A percentile compares a stretch with the other conserved stretches of the same genome.
Conservation (phyloP, 352 stramenopile genomes). For the Phytophthora citricola region DNA sequence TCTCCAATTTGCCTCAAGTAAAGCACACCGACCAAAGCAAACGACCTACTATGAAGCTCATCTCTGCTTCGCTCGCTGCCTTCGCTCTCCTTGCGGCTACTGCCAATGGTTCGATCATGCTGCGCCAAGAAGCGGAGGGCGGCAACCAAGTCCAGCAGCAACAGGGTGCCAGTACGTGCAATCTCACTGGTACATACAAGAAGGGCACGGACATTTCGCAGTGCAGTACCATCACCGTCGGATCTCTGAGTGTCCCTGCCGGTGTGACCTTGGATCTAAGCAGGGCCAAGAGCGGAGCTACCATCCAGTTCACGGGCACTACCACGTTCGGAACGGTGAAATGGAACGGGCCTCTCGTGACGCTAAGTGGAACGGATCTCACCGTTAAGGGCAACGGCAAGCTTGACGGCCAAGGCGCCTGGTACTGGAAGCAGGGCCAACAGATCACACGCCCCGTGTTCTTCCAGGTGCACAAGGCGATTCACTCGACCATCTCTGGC, state of each 20-base stretch:
- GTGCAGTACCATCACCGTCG: slow-evolving; percentile 36
- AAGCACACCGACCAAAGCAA: slow-evolving; percentile 6
- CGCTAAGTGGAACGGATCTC: slow-evolving; percentile 34
- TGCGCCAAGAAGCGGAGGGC: slow-evolving; percentile 22
- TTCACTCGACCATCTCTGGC: slow-evolving; percentile 34
- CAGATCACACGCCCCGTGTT: slow-evolving; percentile 39
- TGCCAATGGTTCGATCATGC: slow-evolving; percentile 19
- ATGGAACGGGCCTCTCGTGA: slow-evolving; percentile 43
- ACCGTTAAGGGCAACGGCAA: slow-evolving; percentile 42
- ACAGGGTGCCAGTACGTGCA: slow-evolving; percentile 28
- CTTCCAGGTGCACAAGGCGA: slow-evolving; percentile 35
- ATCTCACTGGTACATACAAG: slow-evolving; percentile 46
- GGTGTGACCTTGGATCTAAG: slow-evolving; percentile 46
- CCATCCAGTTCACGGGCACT: slow-evolving; percentile 43
- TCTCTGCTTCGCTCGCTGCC: slow-evolving; percentile 9
- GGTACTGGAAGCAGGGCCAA: slow-evolving; percentile 48
- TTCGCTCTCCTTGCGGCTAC: slow-evolving; percentile 19
- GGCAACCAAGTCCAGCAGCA: slow-evolving; percentile 19
- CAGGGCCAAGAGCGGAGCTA: slow-evolving; percentile 33
- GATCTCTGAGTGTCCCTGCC: slow-evolving; percentile 35
- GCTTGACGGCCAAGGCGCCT: slow-evolving; percentile 42
- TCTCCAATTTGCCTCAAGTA: slow-evolving; percentile 14
- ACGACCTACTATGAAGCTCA: slow-evolving; percentile 29
- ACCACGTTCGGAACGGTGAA: slow-evolving; percentile 40
- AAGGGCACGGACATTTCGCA: slow-evolving; percentile 35